Conservation (phyloP, 257 asterid genomes). For the Dorcoceras hygrometricum region DNA sequence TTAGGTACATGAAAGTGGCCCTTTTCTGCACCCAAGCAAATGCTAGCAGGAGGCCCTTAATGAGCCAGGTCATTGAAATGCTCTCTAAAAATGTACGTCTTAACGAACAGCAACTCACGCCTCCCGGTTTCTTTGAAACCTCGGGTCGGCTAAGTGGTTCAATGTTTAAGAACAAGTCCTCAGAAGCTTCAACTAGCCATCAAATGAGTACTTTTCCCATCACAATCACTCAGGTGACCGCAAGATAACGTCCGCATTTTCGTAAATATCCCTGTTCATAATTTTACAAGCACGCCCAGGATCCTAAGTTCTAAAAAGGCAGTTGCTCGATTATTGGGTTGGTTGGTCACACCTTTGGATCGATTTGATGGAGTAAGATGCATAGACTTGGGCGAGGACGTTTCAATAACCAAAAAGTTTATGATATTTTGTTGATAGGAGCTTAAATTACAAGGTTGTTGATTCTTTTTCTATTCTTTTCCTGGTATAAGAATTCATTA, state of each 20-base stretch:
- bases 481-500: background rate
- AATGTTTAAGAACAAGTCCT: slow-evolving; percentile 40
- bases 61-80: slow-evolving; percentile 85
- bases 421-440: background rate
- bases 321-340: background rate
- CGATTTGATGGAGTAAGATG: background rate
- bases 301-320: background rate
- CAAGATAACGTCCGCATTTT: slow-evolving; percentile 42
- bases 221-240: slow-evolving; percentile 56
- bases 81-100: slow-evolving; percentile 66
- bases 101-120: slow-evolving; percentile 67
- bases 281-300: background rate
- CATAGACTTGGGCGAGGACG: background rate
- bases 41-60: slow-evolving; percentile 78
- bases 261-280: background rate
- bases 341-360: background rate
- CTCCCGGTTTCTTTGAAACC: slow-evolving; percentile 73
- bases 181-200: slow-evolving; percentile 51
- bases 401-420: background rate
- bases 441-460: background rate
- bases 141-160: slow-evolving; percentile 34
- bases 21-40: slow-evolving; percentile 85
- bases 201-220: slow-evolving; percentile 51
- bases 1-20: slow-evolving; percentile 76
- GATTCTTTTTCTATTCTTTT: background rate